Evolutionary conservation across 768 basidiomycete species (phyloP).

Genomic region (Leccinum barrowsii): DNA sequence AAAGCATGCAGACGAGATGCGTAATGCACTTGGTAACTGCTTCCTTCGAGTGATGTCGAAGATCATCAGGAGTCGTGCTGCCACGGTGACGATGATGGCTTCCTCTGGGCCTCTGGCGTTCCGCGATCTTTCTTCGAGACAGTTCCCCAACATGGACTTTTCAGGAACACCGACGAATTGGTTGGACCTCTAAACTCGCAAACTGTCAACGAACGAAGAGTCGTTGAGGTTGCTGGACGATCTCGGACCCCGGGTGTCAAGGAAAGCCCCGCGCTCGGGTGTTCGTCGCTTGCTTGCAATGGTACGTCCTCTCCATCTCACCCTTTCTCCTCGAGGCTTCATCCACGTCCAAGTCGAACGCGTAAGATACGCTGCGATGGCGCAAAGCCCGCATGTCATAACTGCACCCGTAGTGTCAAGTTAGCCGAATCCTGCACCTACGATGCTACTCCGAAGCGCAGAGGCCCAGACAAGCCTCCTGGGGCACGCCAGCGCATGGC

Average conservation of each 20-base stretch:
- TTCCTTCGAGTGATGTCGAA: slow-evolving; percentile 61
- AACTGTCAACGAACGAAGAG: slow-evolving; percentile 21
- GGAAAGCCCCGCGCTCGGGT: slow-evolving; percentile 74
- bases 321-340: not conserved
- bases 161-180: not conserved
- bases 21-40: slow-evolving; percentile 74
- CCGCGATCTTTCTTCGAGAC: slow-evolving; percentile 10
- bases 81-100: not conserved
- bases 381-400: slow-evolving; percentile 71
- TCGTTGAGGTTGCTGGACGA: slow-evolving; percentile 19
- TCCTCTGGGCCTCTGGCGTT: slow-evolving; percentile 18
- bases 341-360: slow-evolving; percentile 47
- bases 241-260: slow-evolving; percentile 30
- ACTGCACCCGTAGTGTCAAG: slow-evolving; percentile 55
- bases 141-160: slow-evolving; percentile 7
- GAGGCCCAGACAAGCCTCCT: slow-evolving; percentile 78
- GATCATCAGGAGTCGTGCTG: slow-evolving; percentile 38
- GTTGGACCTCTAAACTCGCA: slow-evolving; percentile 15
- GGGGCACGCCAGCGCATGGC: slow-evolving; percentile 69
- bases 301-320: slow-evolving; percentile 39
- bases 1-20: slow-evolving; percentile 57
- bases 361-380: slow-evolving; percentile 84
- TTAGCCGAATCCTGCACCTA: slow-evolving; percentile 55
- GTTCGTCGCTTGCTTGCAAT: slow-evolving; percentile 76
- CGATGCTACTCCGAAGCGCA: slow-evolving; percentile 68